Conservation (phyloP, 306 rosid genomes). For the Rosa chinensis region DNA sequence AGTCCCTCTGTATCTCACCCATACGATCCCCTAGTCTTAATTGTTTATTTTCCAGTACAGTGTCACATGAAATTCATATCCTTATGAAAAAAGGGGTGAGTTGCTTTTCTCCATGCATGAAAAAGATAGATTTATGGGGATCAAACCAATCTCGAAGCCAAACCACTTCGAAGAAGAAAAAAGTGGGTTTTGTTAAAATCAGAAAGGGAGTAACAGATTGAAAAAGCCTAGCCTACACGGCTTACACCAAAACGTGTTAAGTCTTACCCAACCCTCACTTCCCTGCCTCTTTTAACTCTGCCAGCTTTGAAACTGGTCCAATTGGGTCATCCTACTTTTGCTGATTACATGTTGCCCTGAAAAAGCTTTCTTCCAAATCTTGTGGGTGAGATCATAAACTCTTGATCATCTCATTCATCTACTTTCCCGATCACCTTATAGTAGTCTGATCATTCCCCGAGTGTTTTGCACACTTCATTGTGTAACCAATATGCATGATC, state of each 20-base stretch:
- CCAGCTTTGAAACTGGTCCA: constrained; percentile 23
- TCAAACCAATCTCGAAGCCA: constrained; percentile 39
- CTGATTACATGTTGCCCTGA: constrained; percentile 11
- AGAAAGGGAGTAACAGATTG: constrained; percentile 17
- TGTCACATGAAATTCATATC: constrained; percentile 31
- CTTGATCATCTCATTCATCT: constrained; percentile 1
- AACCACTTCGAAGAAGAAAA: constrained; percentile 36
- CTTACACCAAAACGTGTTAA: constrained; percentile 21
- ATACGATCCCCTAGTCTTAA: neutral
- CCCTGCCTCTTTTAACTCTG: neutral
- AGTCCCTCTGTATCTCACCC: constrained; percentile 9
- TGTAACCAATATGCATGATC: constrained; percentile 62
- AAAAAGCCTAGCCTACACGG: constrained; percentile 15
- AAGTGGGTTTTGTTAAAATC: constrained; percentile 19
- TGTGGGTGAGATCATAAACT: constrained; percentile 11
- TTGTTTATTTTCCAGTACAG: constrained; percentile 28
- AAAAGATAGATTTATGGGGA: constrained; percentile 34
- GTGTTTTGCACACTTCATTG: neutral
- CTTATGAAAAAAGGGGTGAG: constrained; percentile 18
- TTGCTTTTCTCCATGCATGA: constrained; percentile 45
- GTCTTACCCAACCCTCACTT: neutral
- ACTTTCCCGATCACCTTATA: neutral
- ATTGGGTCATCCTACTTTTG: constrained; percentile 16
- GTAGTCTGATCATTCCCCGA: neutral
- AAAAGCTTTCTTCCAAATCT: constrained; percentile 17